Conservation (phyloP, 495 filamentous ascomycete genomes). For the Xylaria castorea region DNA sequence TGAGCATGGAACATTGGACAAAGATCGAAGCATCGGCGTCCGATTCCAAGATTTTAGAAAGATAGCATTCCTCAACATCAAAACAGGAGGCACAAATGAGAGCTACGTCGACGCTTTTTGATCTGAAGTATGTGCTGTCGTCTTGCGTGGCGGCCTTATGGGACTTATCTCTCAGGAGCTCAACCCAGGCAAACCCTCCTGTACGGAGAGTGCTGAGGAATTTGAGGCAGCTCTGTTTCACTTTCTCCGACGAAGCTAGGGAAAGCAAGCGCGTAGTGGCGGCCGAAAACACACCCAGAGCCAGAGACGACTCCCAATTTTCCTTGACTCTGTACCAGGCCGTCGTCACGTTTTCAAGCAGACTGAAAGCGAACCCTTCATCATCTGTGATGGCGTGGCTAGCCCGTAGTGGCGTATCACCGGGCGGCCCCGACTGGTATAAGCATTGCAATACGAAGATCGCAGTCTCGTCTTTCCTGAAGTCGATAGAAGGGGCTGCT, state of each 20-base stretch:
- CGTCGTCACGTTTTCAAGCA: conserved; percentile 35
- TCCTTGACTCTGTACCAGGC: conserved; percentile 44
- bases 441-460: conserved; percentile 58
- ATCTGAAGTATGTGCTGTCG: conserved; percentile 34
- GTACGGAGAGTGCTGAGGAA: conserved; percentile 37
- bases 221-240: conserved; percentile 26
- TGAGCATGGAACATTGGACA: conserved; percentile 49
- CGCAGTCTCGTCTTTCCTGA: conserved; percentile 53
- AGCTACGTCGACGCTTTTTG: conserved; percentile 42
- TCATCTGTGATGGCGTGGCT: conserved; percentile 32
- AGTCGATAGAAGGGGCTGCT: conserved; percentile 51
- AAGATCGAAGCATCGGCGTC: conserved; percentile 40
- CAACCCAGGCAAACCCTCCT: conserved; percentile 42
- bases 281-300: conserved; percentile 45
- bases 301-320: conserved; percentile 58
- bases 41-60: conserved; percentile 35
- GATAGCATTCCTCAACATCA: conserved; percentile 40
- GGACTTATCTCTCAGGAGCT: conserved; percentile 35
- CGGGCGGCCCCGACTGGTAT: conserved; percentile 54
- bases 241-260: conserved; percentile 30
- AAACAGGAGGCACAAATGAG: conserved; percentile 51
- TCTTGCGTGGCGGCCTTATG: conserved; percentile 31
- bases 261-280: conserved; percentile 48
- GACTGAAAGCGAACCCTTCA: conserved; percentile 21
- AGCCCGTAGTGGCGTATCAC: conserved; percentile 19